Percentiles rank a stretch among this genome's conserved stretches.
phyloP scores from a whole-genome alignment of 1,284 basidiomycete genomes.

The Rhodofomes roseus region DNA sequence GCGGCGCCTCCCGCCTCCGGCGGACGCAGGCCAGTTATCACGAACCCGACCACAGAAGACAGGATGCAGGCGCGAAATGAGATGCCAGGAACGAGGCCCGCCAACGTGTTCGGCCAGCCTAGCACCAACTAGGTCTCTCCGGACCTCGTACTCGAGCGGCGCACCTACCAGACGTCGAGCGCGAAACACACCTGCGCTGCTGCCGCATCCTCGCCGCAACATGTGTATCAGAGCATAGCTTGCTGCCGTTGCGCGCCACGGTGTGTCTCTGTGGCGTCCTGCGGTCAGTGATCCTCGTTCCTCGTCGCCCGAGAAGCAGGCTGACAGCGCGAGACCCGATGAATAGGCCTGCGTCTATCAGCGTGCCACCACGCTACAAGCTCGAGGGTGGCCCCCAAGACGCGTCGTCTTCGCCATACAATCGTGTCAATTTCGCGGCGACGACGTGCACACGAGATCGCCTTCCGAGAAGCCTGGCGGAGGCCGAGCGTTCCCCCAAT shows the following conservation, averaged over 20 bases:
- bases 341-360: background rate
- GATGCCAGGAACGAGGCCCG: conserved; percentile 4
- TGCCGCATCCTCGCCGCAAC: background rate
- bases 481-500: background rate
- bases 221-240: conserved; percentile 5
- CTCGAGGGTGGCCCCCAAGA: background rate
- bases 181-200: background rate
- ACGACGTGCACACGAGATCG: background rate
- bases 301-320: background rate
- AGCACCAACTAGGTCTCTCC: conserved; percentile 5
- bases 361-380: background rate
- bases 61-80: conserved; percentile 1
- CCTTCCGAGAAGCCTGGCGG: background rate
- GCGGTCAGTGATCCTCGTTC: conserved; percentile 1
- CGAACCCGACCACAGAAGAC: conserved; percentile 1
- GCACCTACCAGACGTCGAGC: conserved; percentile 2
- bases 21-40: background rate
- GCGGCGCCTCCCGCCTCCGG: background rate
- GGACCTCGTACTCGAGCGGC: conserved; percentile 1
- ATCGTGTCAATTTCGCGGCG: background rate
- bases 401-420: background rate
- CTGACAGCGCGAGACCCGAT: background rate
- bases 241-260: background rate
- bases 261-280: background rate
- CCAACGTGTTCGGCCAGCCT: conserved; percentile 2